Conservation (phyloP, 495 filamentous ascomycete genomes). For the Aspergillus heteromorphus region DNA sequence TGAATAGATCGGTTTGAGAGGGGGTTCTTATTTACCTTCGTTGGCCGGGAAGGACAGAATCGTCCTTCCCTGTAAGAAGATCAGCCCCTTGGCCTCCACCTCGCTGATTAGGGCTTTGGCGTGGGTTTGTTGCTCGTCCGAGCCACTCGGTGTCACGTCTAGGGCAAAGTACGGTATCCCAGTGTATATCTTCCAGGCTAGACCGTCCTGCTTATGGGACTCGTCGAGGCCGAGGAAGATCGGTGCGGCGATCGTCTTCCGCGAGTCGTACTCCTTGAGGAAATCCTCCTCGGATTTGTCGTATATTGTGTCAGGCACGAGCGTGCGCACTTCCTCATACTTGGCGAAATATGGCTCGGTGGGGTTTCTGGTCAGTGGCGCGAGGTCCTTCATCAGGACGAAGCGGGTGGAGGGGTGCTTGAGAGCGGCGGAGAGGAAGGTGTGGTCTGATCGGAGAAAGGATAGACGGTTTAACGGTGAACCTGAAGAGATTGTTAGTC, state of each 20-base stretch:
- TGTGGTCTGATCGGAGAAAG: conserved; percentile 75
- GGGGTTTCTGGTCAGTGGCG: conserved; percentile 60
- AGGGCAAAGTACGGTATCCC: conserved; percentile 84
- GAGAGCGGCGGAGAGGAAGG: conserved; percentile 72
- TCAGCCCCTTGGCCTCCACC: conserved; percentile 53
- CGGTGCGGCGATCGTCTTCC: conserved; percentile 56
- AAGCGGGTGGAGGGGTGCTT: conserved; percentile 65
- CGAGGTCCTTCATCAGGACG: conserved; percentile 71
- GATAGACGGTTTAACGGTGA: conserved; percentile 74
- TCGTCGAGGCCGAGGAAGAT: conserved; percentile 89
- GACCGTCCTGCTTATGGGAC: conserved; percentile 41
- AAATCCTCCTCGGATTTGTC: conserved; percentile 65
- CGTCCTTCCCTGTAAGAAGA: conserved; percentile 55
- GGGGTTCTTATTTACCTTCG: conserved; percentile 62
- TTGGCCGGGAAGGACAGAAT: conserved; percentile 51
- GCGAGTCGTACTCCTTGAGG: conserved; percentile 70
- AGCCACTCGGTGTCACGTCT: conserved; percentile 73
- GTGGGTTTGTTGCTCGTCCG: conserved; percentile 42
- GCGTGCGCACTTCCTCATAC: conserved; percentile 55
- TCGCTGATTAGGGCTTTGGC: conserved; percentile 44
- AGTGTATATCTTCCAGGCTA: conserved; percentile 57
- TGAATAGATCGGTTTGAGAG: background rate
- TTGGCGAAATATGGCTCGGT: conserved; percentile 56
- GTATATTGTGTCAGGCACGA: conserved; percentile 71
- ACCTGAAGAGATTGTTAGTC: conserved; percentile 37